These are phyloP conservation scores for Pyricularia sp. DNA, from an alignment of 2,329 filamentous ascomycete species.

Conservation along the genomic window DNA sequence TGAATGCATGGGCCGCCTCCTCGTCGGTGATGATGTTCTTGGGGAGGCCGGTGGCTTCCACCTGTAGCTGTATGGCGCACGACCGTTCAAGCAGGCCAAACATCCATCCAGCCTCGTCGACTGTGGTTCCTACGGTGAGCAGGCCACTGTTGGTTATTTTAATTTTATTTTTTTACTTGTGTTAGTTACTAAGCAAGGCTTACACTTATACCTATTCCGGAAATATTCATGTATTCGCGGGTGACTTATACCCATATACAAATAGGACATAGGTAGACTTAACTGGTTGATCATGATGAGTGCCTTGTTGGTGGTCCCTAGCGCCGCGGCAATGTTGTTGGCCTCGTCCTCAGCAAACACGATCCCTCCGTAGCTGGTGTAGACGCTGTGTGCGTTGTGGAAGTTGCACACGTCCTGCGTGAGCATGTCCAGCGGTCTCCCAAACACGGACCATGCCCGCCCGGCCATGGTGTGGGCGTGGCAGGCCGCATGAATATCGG, in stretches of 20 bases:
- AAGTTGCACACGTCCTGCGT: slow-evolving; percentile 59
- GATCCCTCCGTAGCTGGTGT: slow-evolving; percentile 46
- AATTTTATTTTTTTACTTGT: not conserved
- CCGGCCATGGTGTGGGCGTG: slow-evolving; percentile 60
- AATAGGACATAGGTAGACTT: not conserved
- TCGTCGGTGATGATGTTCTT: slow-evolving; percentile 30
- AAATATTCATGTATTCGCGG: no score
- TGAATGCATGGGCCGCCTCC: slow-evolving; percentile 28
- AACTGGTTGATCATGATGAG: slow-evolving; percentile 59
- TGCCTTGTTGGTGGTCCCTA: slow-evolving; percentile 49
- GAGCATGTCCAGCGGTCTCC: slow-evolving; percentile 57
- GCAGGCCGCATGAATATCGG: slow-evolving; percentile 56
- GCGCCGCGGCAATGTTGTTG: slow-evolving; percentile 48
- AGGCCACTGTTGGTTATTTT: slow-evolving; percentile 37
- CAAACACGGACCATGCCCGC: slow-evolving; percentile 60
- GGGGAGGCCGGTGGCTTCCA: slow-evolving; percentile 50
- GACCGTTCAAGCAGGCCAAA: slow-evolving; percentile 60
- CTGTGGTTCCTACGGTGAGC: slow-evolving; percentile 59
- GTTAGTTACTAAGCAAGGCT: not conserved
- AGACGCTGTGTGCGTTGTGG: slow-evolving; percentile 51
- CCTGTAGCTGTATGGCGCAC: slow-evolving; percentile 57
- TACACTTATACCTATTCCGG: no score
- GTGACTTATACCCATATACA: not conserved
- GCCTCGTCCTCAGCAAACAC: slow-evolving; percentile 56
- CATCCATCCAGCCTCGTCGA: slow-evolving; percentile 65